These are phyloP conservation scores for Curvularia sp. DNA, from an alignment of 2,329 filamentous ascomycete genomes.

Conservation along the genomic window DNA sequence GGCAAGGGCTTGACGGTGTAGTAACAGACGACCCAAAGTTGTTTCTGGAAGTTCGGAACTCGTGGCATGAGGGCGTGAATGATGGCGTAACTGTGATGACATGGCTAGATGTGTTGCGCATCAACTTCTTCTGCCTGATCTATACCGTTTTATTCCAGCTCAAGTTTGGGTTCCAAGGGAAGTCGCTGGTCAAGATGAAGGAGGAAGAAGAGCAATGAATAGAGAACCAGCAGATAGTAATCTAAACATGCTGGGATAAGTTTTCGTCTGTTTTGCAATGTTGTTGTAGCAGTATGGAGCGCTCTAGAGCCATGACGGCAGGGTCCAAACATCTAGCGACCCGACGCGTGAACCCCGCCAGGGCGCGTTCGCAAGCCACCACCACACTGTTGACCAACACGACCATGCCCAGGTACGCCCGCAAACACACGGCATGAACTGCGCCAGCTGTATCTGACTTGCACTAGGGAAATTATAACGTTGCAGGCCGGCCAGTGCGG, in stretches of 20 bases:
- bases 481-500: conserved; percentile 99
- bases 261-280: neutral
- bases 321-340: conserved; percentile 24
- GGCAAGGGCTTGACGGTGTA: conserved; percentile 74
- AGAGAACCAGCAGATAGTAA: neutral
- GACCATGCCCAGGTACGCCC: conserved; percentile 50
- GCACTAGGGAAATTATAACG: conserved; percentile 91
- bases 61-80: conserved; percentile 50
- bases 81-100: conserved; percentile 38
- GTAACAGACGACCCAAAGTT: conserved; percentile 82
- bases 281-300: neutral
- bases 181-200: conserved; percentile 27
- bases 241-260: neutral
- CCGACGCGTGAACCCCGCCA: conserved; percentile 38
- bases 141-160: conserved; percentile 44
- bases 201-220: conserved; percentile 11
- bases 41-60: conserved; percentile 65
- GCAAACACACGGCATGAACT: neutral
- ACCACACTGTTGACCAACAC: conserved; percentile 31
- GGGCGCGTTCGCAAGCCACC: conserved; percentile 44
- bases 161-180: conserved; percentile 39
- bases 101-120: conserved; percentile 42
- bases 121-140: conserved; percentile 46
- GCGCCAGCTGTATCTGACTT: conserved; percentile 15
- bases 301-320: conserved; percentile 14